Evolutionary conservation across 1,284 basidiomycete species (phyloP), one percentile per base, ranked within the genome.

Genomic region (Leccinum fallax): DNA sequence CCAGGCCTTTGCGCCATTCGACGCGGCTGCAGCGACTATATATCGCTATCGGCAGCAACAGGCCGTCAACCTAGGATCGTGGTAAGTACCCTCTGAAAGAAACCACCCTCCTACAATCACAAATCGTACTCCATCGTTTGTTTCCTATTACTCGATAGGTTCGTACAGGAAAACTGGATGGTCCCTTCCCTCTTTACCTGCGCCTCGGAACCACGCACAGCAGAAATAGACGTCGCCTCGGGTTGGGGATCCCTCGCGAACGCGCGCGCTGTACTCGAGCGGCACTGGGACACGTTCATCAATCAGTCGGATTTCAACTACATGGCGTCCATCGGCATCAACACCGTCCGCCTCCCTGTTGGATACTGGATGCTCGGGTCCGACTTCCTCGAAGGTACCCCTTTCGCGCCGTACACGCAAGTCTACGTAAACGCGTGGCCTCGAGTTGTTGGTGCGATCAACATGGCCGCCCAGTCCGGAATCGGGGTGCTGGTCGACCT

Each of bases 91-190:
- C 16, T 34, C 5, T 40, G 38, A 40, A 40, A 40, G 38, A 40
- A 5, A 9, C 15, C 38, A 40, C n/a, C 38, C 16, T 40, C 38
- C 38, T 40, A 40, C 16, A n/a, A 40, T n/a, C 8, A 1, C 4
- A n/a, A 3, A 40, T 10, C 9, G 16, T 40, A n/a, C 38, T 40
- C 16, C 38, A 2, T 2, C 7, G 19, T 19, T 13, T 7, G 15
- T 26, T n/a, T 21, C 30, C 46, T 32, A 30, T 16, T 19, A 2
- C 0, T 19, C 10, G 19, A 1, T 34, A 89, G 89, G 89, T 91
- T 93, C 68, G 89, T 92, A 1, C 85, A 88, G 60, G 91, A 93
- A 71, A 77, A 82, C 32, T 93, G 91, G 90, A 92, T 93, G 88
- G 85, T 85, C 6, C 85, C 86, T 4, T 87, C 86, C 49, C 66